Evolutionary conservation across 106 monocot species (phyloP).

Genomic region (Agapanthus africanus): DNA sequence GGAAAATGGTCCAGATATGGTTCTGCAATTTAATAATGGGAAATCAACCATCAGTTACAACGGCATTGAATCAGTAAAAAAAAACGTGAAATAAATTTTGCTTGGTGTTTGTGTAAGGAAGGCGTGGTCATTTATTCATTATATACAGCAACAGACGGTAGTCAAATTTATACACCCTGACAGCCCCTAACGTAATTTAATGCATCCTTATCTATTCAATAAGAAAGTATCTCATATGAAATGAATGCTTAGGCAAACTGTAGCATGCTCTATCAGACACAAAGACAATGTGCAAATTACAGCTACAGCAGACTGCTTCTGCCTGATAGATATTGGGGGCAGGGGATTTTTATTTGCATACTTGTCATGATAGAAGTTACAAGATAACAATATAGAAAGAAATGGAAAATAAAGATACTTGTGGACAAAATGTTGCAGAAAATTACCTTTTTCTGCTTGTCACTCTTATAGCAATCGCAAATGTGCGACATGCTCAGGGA

Average conservation of each 20-base stretch:
- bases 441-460: background rate
- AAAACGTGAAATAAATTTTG: background rate
- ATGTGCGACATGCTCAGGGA: too few relatives aligned
- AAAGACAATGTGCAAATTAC: too few relatives aligned
- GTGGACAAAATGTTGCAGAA: too few relatives aligned
- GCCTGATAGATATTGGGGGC: background rate
- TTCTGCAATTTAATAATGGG: constrained; percentile 36
- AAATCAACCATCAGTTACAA: constrained; percentile 3
- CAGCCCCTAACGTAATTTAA: too few relatives aligned
- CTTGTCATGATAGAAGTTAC: background rate
- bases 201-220: background rate
- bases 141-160: background rate
- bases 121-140: background rate
- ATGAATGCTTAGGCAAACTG: too few relatives aligned
- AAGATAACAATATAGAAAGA: background rate
- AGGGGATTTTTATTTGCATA: background rate
- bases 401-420: background rate
- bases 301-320: background rate
- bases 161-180: too few relatives aligned
- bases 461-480: background rate
- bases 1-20: constrained; percentile 51
- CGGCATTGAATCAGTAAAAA: background rate
- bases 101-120: background rate
- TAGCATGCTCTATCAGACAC: too few relatives aligned
- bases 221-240: background rate